Conservation (phyloP, 352 stramenopile species). For the Nothophytophthora sp. region DNA sequence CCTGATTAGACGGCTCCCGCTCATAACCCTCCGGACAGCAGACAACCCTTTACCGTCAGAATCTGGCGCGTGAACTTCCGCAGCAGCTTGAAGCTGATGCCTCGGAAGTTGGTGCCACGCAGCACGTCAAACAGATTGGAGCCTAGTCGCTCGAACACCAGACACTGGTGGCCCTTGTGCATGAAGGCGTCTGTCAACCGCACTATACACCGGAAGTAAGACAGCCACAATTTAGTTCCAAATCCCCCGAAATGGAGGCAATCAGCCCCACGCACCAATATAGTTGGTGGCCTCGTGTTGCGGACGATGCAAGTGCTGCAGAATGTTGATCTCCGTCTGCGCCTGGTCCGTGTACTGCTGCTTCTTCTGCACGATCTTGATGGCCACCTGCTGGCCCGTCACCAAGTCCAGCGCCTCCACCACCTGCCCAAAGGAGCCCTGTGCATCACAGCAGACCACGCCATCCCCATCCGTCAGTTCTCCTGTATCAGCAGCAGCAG, state of each 20-base stretch:
- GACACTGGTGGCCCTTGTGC: conserved; percentile 96
- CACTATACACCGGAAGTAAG: conserved; percentile 71
- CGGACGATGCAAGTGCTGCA: conserved; percentile 90
- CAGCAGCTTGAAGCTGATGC: conserved; percentile 93
- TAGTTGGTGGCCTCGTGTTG: conserved; percentile 83
- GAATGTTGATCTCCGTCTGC: conserved; percentile 96
- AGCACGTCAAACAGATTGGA: conserved; percentile 98
- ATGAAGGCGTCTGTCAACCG: conserved; percentile 95
- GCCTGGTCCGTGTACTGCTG: conserved; percentile 97
- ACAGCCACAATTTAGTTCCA: conserved; percentile 13
- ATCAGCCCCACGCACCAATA: conserved; percentile 92
- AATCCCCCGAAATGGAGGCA: conserved; percentile 1
- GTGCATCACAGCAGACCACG: conserved; percentile 1
- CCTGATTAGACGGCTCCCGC: too few relatives aligned
- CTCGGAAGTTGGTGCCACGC: conserved; percentile 92
- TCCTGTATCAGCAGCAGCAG: too few relatives aligned
- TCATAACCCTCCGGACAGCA: too few relatives aligned
- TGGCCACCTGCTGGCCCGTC: conserved; percentile 92
- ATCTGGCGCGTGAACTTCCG: conserved; percentile 97
- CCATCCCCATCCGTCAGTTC: conserved; percentile 15
- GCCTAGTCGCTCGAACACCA: conserved; percentile 98
- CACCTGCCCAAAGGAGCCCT: conserved; percentile 88
- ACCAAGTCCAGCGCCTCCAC: conserved; percentile 74
- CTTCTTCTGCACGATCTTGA: conserved; percentile 99
- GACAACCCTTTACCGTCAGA: too few relatives aligned